Evolutionary conservation across 73 alveolate genomes (phyloP).

Genomic region (Tetrahymena borealis): DNA sequence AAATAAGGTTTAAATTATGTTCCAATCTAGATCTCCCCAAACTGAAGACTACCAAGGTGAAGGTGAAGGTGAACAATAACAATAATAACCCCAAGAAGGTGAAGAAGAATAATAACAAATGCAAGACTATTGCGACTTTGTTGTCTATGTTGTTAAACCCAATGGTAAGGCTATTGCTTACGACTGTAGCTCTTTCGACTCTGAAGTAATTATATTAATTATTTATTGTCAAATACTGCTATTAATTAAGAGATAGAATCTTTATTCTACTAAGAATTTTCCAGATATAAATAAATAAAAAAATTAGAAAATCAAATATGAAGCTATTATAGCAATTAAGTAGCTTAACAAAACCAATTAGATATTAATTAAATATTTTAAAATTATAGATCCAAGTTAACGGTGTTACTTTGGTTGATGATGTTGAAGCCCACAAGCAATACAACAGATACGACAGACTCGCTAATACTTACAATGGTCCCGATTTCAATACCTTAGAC

Average conservation of each 20-base stretch:
- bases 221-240: too few species aligned
- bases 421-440: slow-evolving; percentile 24
- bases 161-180: slow-evolving; percentile 28
- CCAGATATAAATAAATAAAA: background rate
- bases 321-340: background rate
- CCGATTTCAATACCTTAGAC: slow-evolving; percentile 73
- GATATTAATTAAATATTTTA: background rate
- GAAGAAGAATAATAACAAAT: slow-evolving; percentile 7
- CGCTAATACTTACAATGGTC: slow-evolving; percentile 65
- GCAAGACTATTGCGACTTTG: slow-evolving; percentile 29
- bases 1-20: slow-evolving; percentile 3
- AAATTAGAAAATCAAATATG: background rate
- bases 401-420: slow-evolving; percentile 20
- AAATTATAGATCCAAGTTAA: slow-evolving; percentile 34
- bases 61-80: background rate
- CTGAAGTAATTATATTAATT: slow-evolving; percentile 20
- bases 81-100: slow-evolving; percentile 4
- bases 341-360: background rate
- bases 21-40: slow-evolving; percentile 35
- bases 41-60: slow-evolving; percentile 6
- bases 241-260: background rate
- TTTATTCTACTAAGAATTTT: background rate
- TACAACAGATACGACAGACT: slow-evolving; percentile 45
- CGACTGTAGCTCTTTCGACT: slow-evolving; percentile 22
- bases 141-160: slow-evolving; percentile 16